A percentile compares a stretch with the other conserved stretches of the same genome.
These are phyloP conservation scores for Wickerhamiella brachini DNA, from an alignment of 805 yeast species.

Conservation along the genomic window DNA sequence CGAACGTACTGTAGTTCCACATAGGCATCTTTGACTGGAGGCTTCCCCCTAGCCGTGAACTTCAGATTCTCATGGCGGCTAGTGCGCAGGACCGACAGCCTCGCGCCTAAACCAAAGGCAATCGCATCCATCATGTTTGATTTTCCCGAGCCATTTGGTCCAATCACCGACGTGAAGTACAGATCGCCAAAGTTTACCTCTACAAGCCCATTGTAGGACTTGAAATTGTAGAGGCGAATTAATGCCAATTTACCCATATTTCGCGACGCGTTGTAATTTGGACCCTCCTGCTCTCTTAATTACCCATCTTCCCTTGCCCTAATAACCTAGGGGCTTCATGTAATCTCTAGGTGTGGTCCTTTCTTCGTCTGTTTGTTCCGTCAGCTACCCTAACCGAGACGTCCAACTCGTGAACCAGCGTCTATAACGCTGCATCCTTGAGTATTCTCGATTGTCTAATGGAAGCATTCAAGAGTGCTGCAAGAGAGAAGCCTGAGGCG, in stretches of 20 bases:
- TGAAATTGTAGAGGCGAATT: conserved; percentile 47
- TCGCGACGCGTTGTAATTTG: neutral
- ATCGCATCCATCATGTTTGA: conserved; percentile 97
- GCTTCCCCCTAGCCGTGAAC: conserved; percentile 42
- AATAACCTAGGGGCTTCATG: too few species aligned
- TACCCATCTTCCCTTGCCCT: too few species aligned
- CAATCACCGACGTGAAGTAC: conserved; percentile 78
- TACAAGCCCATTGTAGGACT: conserved; percentile 71
- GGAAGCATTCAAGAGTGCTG: neutral
- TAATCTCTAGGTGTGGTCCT: too few species aligned
- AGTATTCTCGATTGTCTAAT: too few species aligned
- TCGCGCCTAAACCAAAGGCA: conserved; percentile 82
- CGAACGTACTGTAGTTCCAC: conserved; percentile 6
- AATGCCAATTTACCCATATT: neutral
- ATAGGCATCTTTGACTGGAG: conserved; percentile 6
- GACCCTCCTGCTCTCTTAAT: neutral
- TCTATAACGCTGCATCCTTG: too few species aligned
- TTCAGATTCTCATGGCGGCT: conserved; percentile 59
- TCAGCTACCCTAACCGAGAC: too few species aligned
- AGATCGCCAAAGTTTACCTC: conserved; percentile 68
- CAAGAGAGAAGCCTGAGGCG: neutral
- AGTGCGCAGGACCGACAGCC: conserved; percentile 64
- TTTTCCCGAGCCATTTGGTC: conserved; percentile 98
- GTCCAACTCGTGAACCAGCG: too few species aligned
- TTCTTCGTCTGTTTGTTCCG: too few species aligned